Base-by-base conservation (phyloP, 2,329 filamentous ascomycete species). In the Davidsoniella australis region DNA sequence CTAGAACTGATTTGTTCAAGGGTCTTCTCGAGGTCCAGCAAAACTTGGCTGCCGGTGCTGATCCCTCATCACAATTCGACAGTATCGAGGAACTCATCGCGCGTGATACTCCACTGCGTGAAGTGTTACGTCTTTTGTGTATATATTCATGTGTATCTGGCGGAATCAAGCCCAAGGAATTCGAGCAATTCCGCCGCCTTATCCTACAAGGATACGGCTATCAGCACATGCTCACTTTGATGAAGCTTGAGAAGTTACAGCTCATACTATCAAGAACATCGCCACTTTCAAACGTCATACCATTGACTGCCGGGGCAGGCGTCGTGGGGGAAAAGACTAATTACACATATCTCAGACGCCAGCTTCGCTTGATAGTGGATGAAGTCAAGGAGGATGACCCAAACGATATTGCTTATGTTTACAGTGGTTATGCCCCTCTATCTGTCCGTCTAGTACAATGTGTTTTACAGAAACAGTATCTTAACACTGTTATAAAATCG, bases 381-480 rank as follows among this genome's bases (percentile, higher is more conserved):
- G 91, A 96, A 61, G 89, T 98, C 38, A 88, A 94, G 60, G 91
- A 98, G 63, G 80, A 91, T 52, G 83, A 93, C 43, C 91, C 91
- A 2, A 85, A 91, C 58, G 91, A 98, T 58, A 81, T 96, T 54
- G 83, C 88, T n/a, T 98, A 98, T 59, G 88, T 95, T 9, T 98
- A 96, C 65, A 94, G 85, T 55, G 93, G 91, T 47, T 98, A 96
- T 61, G 91, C 93, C 4, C 93, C 91, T 0, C 73, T 98, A 10
- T 94, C 85, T 41, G 76, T 96, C 48, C 80, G 91, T 14, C 75
- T 98, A 4, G 82, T 98, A 5, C 93, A 98, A 63, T 91, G 85
- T 60, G 76, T 96, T 45, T 66, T 98, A 44, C 88, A 96, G 62
- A 98, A 98, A 63, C 78, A 85, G 50, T 84, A 88, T 56, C 68